These are phyloP conservation scores for Jaltomata sinuosa DNA, from an alignment of 257 asterid species.

Conservation along the genomic window DNA sequence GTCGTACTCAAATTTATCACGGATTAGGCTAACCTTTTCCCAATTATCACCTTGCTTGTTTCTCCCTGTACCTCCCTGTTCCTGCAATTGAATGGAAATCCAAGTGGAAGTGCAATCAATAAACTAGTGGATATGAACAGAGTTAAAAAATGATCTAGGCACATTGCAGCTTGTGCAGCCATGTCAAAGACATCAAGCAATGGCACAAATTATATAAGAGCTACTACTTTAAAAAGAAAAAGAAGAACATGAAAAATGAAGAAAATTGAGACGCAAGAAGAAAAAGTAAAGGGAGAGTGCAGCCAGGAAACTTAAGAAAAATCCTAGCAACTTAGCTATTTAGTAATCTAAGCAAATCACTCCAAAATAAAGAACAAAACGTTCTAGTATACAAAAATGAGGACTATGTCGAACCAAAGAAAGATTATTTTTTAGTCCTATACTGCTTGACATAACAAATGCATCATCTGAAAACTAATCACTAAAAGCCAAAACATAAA, in stretches of 20 bases:
- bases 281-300: neutral
- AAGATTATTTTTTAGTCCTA: neutral
- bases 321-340: neutral
- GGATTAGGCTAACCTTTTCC: conserved; percentile 67
- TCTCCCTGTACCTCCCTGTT: conserved; percentile 31
- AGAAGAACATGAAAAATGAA: neutral
- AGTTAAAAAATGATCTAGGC: neutral
- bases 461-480: neutral
- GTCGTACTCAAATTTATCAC: conserved; percentile 90
- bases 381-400: neutral
- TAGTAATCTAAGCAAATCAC: neutral
- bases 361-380: neutral
- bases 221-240: neutral
- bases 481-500: neutral
- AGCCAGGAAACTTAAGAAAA: neutral
- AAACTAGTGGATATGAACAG: neutral
- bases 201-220: neutral
- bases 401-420: neutral
- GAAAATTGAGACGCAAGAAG: neutral
- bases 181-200: neutral
- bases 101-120: neutral
- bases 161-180: neutral
- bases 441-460: neutral
- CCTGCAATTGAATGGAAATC: conserved; percentile 32
- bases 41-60: conserved; percentile 37